Percentiles rank a stretch among this genome's conserved stretches.
Evolutionary conservation across 345 rosid genomes (phyloP).

Genomic region (Rhizophora mangle): DNA sequence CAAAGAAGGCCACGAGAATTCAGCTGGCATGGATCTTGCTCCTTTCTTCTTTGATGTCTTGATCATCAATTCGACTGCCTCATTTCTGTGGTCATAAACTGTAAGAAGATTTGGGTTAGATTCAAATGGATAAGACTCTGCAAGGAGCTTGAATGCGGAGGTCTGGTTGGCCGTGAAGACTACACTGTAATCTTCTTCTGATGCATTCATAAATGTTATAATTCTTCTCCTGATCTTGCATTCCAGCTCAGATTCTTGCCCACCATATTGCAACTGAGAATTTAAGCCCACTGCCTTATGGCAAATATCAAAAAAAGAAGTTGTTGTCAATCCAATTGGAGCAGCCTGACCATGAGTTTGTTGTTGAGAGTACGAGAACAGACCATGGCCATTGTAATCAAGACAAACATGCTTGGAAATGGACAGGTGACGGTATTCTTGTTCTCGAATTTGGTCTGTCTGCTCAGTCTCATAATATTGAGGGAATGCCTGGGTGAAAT

Average conservation of each 20-base stretch:
- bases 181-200: slow-evolving; percentile 64
- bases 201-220: slow-evolving; percentile 65
- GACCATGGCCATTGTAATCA: slow-evolving; percentile 61
- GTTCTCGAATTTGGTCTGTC: slow-evolving; percentile 59
- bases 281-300: slow-evolving; percentile 43
- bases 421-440: slow-evolving; percentile 63
- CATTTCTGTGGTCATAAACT: slow-evolving; percentile 70
- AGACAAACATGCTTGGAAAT: slow-evolving; percentile 48
- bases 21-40: slow-evolving; percentile 47
- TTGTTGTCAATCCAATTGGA: slow-evolving; percentile 21
- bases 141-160: slow-evolving; percentile 71
- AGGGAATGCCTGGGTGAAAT: slow-evolving; percentile 49
- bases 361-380: slow-evolving; percentile 70
- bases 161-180: slow-evolving; percentile 65
- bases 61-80: slow-evolving; percentile 57
- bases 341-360: not conserved
- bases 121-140: slow-evolving; percentile 66
- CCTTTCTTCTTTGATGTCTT: slow-evolving; percentile 60
- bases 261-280: slow-evolving; percentile 35
- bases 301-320: slow-evolving; percentile 45
- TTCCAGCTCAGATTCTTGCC: slow-evolving; percentile 49
- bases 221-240: slow-evolving; percentile 46
- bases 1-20: slow-evolving; percentile 66
- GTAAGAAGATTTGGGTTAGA: slow-evolving; percentile 54
- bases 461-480: slow-evolving; percentile 44